These are phyloP conservation scores for maize (Zea mays) DNA, from an alignment of 176 grass and related monocot species.

Conservation along the genomic window Zm-B73-REFERENCE-NAM-5.0 NC_050096.1:234820501-234821000, in stretches of 20 bases:
- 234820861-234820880: too few relatives aligned
- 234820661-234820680: constrained; percentile 5
- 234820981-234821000: neutral
- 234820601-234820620: neutral
- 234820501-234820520: neutral
- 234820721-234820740: neutral
- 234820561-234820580: neutral
- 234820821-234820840: neutral
- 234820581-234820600: neutral
- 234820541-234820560: neutral
- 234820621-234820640: neutral
- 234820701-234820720: constrained; percentile 24
- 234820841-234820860: neutral
- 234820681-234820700: constrained; percentile 15
- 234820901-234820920: constrained; percentile 6
- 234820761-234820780: neutral
- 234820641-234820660: neutral
- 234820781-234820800: neutral
- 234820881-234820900: constrained; percentile 4
- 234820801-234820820: neutral
- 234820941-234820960: neutral
- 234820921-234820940: neutral
- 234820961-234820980: constrained; percentile 13
- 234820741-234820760: constrained; percentile 5
- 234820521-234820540: neutral